A percentile compares a stretch with the other conserved stretches of the same genome.
Conservation (phyloP, 441 rosid species). For the Erodium moschatum region DNA sequence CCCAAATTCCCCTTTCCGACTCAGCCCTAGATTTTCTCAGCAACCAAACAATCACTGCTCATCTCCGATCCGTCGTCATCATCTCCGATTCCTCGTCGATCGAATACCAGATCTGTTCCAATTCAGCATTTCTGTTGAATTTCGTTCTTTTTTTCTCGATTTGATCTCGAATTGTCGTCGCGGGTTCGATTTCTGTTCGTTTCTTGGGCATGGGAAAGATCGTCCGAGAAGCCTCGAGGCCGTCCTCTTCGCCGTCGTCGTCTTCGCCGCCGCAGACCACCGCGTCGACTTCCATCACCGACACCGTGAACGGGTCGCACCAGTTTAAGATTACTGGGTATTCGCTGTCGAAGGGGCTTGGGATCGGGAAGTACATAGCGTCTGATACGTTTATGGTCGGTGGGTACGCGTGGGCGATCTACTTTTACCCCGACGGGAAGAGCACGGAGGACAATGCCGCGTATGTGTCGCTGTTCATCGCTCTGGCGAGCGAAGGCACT, state of each 20-base stretch:
- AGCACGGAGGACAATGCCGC: constrained; percentile 76
- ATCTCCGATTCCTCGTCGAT: background rate
- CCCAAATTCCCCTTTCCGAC: background rate
- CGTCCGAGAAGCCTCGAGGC: constrained; percentile 31
- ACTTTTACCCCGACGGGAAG: constrained; percentile 96
- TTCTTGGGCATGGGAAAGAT: constrained; percentile 26
- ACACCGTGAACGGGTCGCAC: constrained; percentile 84
- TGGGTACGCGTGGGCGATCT: constrained; percentile 88
- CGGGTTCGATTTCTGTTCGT: background rate
- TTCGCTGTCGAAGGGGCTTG: constrained; percentile 75
- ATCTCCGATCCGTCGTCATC: background rate
- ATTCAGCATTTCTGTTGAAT: background rate
- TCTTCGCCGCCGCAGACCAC: constrained; percentile 25
- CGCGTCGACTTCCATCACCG: constrained; percentile 61
- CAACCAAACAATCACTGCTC: background rate
- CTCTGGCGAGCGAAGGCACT: constrained; percentile 86
- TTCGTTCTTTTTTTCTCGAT: background rate
- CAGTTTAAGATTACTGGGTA: constrained; percentile 75
- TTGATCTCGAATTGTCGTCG: background rate
- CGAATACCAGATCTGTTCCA: background rate
- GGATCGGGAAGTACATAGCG: constrained; percentile 73
- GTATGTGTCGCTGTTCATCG: constrained; percentile 77
- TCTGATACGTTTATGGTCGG: constrained; percentile 81
- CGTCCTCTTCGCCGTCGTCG: constrained; percentile 23
- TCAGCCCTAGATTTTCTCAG: constrained; percentile 2